Evolutionary conservation across 208 protist species (phyloP), one percentile per base, ranked within the genome.

Genomic region (Spongospora subterranea): DNA sequence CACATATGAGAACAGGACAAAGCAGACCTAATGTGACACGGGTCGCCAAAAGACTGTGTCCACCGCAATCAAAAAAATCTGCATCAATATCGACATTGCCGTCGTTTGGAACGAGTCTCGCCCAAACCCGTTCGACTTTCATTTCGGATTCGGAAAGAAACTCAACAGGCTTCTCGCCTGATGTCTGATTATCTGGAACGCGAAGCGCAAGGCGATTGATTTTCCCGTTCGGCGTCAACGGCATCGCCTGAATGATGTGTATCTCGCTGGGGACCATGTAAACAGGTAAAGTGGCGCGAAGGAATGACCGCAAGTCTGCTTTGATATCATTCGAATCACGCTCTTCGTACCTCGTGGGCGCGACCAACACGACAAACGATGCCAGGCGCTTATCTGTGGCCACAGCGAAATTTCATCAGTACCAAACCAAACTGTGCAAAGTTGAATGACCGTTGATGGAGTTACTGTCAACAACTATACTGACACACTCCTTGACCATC

Each of bases 211-310:
- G 20, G 35, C 60, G 88, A 41, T 96, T 94, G 65, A 95, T 95
- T 88, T 95, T 95, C n/a, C 93, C 94, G 60, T 96, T 95, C 32
- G 94, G 94, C 39, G 94, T 96, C 11, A 95, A 64, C 53, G 94
- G 94, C 66, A 95, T 92, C 41, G 60, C 46, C 20, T 71, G 82
- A 0, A 95, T 38, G 53, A 95, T 71, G 45, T 96, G 88, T n/a
- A 95, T 77, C 20, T 41, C 41, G 24, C 64, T 45, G 17, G 94
- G 94, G 45, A 96, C 93, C 94, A 95, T 95, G 90, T 95, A 95
- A 53, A 91, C 45, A n/a, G 94, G 94, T 38, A 95, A 88, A 39
- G 91, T 93, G n/a, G 54, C 43, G 20, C 77, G 50, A 29, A 60
- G 50, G 50, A 29, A 6, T 60, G 24, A 6, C 24, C 24, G 6